Evolutionary conservation across 176 grass and related monocot species (phyloP), one percentile per base, ranked within the genome.

Genomic region (Oryza longistaminata): DNA sequence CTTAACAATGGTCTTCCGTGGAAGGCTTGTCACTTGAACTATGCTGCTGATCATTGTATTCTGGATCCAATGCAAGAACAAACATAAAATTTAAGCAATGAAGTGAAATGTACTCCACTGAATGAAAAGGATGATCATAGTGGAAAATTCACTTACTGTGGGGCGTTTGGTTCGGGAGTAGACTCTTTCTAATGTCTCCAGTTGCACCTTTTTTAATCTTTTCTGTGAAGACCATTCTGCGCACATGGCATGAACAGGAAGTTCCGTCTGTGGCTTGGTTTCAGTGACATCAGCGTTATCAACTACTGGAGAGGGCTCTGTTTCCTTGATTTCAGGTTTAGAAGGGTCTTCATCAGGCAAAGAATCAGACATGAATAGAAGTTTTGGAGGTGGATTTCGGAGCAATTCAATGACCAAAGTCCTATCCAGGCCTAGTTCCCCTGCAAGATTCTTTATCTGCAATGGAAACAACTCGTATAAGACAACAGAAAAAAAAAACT

Each of bases 361-460:
- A 79, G 91, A 92, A 79, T 91, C 91, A 89, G 96, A 94, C 93
- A 96, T 86, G 11, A 99, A 45, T 70, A 99, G 84, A 88, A 99
- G 91, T 79, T 90, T 85, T 48, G 96, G 96, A 72, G 96, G 91
- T 87, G 96, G 93, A 88, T 99, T 94, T 21, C 91, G 90, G 68
- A 99, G 91, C 61, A 92, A 83, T 88, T 96, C 88, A 39, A 99
- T 92, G 43, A 99, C 90, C 74, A 87, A 68, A 81, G 81, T 81
- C 87, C 93, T 94, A 66, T 99, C 96, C 48, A 99, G 80, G 1
- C 88, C 91, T 48, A 96, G 90, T 70, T 99, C 93, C 49, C 80
- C 91, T 50, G 93, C 86, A 86, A 99, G 96, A 85, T 83, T 92
- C 86, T 94, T 99, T 79, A 96, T 99, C 96, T 99, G 78, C 78